Evolutionary conservation across 1,284 basidiomycete species (phyloP).

Genomic region (Polyporus tsugae): DNA sequence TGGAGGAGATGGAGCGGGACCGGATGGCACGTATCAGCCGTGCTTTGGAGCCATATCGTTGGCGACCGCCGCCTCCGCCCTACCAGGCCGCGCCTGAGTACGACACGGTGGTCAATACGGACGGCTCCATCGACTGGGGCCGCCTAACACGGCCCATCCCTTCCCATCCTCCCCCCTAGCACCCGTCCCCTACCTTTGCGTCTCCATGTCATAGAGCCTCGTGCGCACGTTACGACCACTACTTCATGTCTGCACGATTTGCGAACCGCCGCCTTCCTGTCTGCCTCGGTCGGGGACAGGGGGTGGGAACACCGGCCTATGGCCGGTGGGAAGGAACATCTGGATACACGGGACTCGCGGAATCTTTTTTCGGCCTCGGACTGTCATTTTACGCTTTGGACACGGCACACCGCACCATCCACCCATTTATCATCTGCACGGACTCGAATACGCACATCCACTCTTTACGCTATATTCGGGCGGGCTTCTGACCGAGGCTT

Average conservation of each 20-base stretch:
- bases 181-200: neutral
- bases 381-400: slow-evolving; percentile 9
- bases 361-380: slow-evolving; percentile 6
- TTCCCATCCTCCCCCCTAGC: neutral
- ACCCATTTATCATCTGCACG: slow-evolving; percentile 8
- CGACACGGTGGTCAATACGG: slow-evolving; percentile 22
- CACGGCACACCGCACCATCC: slow-evolving; percentile 11
- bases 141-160: slow-evolving; percentile 5
- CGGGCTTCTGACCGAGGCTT: slow-evolving; percentile 3
- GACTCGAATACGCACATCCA: slow-evolving; percentile 10
- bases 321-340: neutral
- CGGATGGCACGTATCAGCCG: slow-evolving; percentile 32
- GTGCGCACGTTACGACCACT: neutral
- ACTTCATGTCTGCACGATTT: neutral
- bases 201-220: neutral
- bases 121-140: slow-evolving; percentile 18
- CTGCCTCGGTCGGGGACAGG: neutral
- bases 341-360: slow-evolving; percentile 2
- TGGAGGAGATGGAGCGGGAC: slow-evolving; percentile 51
- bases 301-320: neutral
- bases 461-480: slow-evolving; percentile 10
- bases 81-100: slow-evolving; percentile 53
- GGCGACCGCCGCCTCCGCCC: slow-evolving; percentile 43
- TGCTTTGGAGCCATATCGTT: slow-evolving; percentile 23
- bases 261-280: neutral